Evolutionary conservation across 129 eudicot species (phyloP).

Genomic region (Scalesia atractyloides): DNA sequence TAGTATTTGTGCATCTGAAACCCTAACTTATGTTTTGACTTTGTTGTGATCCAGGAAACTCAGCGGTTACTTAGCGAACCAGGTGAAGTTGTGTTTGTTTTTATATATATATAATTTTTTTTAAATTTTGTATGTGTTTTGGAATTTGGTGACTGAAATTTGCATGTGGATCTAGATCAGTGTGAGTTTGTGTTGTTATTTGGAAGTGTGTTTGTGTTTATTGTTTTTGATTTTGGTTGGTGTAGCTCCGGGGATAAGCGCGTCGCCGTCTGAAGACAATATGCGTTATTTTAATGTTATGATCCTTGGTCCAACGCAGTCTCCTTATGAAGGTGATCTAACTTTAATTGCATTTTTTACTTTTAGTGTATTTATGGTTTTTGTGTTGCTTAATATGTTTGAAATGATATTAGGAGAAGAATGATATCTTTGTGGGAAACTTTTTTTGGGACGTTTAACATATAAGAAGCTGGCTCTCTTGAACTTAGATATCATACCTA

Average conservation of each 20-base stretch:
- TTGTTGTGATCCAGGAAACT: slow-evolving; percentile 46
- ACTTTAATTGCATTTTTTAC: slow-evolving; percentile 2
- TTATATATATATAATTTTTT: not conserved
- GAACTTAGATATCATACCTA: slow-evolving; percentile 4
- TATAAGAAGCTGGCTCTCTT: slow-evolving; percentile 1
- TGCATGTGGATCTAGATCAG: slow-evolving; percentile 21
- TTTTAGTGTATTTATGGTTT: not conserved
- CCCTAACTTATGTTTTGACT: slow-evolving; percentile 30
- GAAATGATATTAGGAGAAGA: not conserved
- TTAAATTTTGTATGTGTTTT: not conserved
- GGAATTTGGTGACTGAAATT: not conserved
- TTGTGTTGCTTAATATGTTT: slow-evolving; percentile 4
- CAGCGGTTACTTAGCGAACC: slow-evolving; percentile 64
- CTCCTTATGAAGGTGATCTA: slow-evolving; percentile 56
- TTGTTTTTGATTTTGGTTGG: slow-evolving; percentile 16
- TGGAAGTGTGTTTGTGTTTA: not conserved
- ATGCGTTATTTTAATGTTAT: slow-evolving; percentile 61
- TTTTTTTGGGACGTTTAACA: slow-evolving; percentile 8
- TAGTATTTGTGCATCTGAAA: slow-evolving; percentile 20
- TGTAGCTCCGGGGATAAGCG: slow-evolving; percentile 62
- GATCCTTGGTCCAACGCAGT: slow-evolving; percentile 60
- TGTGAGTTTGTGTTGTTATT: not conserved
- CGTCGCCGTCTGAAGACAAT: slow-evolving; percentile 60
- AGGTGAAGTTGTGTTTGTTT: slow-evolving; percentile 33
- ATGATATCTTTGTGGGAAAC: not conserved